Evolutionary conservation across 495 filamentous ascomycete genomes (phyloP), one percentile per base, ranked within the genome.

Genomic region (Penicillium steckii): DNA sequence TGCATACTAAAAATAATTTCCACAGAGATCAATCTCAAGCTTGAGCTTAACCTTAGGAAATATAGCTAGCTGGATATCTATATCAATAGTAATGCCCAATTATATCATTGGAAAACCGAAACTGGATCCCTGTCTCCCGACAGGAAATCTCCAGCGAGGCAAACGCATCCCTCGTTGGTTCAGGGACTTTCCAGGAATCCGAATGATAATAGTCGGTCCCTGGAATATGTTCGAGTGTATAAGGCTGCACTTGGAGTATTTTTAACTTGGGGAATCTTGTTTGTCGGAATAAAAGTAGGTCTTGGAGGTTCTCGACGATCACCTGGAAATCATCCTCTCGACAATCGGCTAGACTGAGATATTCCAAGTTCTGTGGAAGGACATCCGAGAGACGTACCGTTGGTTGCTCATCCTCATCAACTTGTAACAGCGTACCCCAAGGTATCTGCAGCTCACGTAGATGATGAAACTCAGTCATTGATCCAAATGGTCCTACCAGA

Each of bases 391-490:
- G 13, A 26, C 27, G 21, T 0, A 46, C 49, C 19, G n/a, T 45
- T 2, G 49, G 41, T 2, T 4, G 5, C 1, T 40, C 30, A 24
- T 15, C 19, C 7, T 17, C 13, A 26, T 42, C 49, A 26, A 46
- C 47, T 22, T 51, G 40, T 2, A 57, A 23, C 15, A 57, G 24
- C 18, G 56, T 57, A 21, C 21, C 46, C n/a, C 50, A 19, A 10
- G 40, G 37, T n/a, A 57, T 50, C 0, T 44, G 47, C 23, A 62
- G 51, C 12, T 62, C 54, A 13, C 41, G 40, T 10, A 62, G 45
- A 13, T 46, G 23, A n/a, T 33, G 33, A 25, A 62, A 62, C 6
- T 55, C 55, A 2, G 24, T 22, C 2, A 62, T 19, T 2, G 46
- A 55, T n/a, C 59, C 59, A 33, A 51, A 51, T 9, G 13, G 15